Conservation (phyloP, 805 yeast genomes). For the Isabelozyma gotoi region DNA sequence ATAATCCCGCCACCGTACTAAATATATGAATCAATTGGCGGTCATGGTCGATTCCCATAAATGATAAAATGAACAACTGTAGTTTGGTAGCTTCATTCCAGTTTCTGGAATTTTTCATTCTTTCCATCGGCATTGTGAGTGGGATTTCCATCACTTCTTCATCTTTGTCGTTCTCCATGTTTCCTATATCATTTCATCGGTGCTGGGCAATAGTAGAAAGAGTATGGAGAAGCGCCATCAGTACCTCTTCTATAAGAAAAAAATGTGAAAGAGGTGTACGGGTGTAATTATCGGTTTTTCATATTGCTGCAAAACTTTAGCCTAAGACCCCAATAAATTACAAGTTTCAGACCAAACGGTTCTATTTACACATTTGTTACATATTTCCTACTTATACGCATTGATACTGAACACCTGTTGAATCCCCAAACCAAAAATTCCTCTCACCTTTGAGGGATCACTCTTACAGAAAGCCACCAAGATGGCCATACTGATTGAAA, state of each 20-base stretch:
- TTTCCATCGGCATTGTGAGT: conserved; percentile 12
- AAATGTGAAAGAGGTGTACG: not conserved
- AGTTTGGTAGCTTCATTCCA: conserved; percentile 7
- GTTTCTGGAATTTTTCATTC: conserved; percentile 9
- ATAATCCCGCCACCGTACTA: conserved; percentile 18
- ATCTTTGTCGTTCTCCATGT: conserved; percentile 13
- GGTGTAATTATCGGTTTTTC: not conserved
- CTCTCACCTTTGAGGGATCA: conserved; percentile 31
- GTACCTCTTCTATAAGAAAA: no score
- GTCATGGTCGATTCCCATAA: conserved; percentile 9
- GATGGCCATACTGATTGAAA: conserved; percentile 33
- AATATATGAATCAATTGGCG: conserved; percentile 14
- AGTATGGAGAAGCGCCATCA: not conserved
- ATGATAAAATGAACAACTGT: not conserved
- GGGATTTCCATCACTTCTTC: conserved; percentile 13
- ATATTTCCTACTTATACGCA: not conserved
- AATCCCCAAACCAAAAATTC: conserved; percentile 34
- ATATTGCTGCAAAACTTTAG: not conserved
- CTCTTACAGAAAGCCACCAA: conserved; percentile 33
- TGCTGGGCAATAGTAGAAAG: not conserved
- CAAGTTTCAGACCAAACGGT: no score
- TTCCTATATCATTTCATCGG: conserved; percentile 16
- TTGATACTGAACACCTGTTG: conserved; percentile 3
- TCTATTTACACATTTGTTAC: not conserved
- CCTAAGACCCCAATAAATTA: no score